Evolutionary conservation across 2,329 filamentous ascomycete species (phyloP).

Genomic region (Cercospora citrullina): DNA sequence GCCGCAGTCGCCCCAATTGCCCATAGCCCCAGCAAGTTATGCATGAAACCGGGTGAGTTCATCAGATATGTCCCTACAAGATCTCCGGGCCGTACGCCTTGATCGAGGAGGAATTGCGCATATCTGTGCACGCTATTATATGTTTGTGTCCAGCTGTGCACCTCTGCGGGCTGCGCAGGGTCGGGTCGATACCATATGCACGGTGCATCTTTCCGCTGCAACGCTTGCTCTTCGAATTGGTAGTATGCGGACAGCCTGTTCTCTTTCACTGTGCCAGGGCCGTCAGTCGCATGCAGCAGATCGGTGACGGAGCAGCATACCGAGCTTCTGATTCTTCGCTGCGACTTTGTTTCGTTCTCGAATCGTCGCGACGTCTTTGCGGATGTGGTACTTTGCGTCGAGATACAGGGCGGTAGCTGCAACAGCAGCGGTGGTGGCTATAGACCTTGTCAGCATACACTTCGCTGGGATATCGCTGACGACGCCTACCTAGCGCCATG

Average conservation of each 20-base stretch:
- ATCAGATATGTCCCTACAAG: conserved; percentile 39
- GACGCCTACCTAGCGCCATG: conserved; percentile 13
- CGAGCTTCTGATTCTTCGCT: conserved; percentile 13
- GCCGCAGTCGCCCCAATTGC: conserved; percentile 38
- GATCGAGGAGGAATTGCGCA: conserved; percentile 59
- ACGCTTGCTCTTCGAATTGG: conserved; percentile 55
- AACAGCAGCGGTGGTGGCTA: conserved; percentile 24
- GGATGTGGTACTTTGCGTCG: conserved; percentile 68
- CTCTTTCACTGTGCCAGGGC: conserved; percentile 45
- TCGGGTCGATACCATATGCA: conserved; percentile 68
- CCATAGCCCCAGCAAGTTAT: conserved; percentile 36
- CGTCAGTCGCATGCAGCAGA: conserved; percentile 9
- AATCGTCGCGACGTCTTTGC: conserved; percentile 61
- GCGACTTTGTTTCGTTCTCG: conserved; percentile 17
- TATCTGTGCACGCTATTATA: conserved; percentile 61
- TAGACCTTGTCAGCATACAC: not conserved
- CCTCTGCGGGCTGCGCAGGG: conserved; percentile 33
- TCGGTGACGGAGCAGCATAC: not conserved
- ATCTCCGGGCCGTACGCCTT: conserved; percentile 38
- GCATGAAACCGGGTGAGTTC: conserved; percentile 41
- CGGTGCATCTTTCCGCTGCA: conserved; percentile 43
- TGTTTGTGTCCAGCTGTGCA: conserved; percentile 59
- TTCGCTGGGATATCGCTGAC: not conserved
- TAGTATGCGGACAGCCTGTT: conserved; percentile 65
- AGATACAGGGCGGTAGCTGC: conserved; percentile 68